Base-by-base conservation (phyloP, 768 basidiomycete genomes). In the Serendipita sp. region DNA sequence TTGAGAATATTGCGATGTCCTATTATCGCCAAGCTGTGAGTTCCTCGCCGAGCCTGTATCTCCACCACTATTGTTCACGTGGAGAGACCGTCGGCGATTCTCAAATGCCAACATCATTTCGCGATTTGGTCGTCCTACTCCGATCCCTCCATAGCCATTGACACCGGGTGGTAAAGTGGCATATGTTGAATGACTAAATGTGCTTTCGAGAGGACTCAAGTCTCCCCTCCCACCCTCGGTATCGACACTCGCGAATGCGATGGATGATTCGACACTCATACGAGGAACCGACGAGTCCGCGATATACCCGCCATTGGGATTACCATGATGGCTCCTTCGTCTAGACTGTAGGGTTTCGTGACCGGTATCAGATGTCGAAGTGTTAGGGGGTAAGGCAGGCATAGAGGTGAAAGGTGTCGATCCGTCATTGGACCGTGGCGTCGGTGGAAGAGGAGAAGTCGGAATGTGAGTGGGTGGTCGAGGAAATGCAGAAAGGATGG, bases 401-500 rank as follows among this genome's bases (percentile, higher is more conserved):
- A n/a, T 50, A 29, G 55, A 60, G n/a, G 55, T 4, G 34, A 60
- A 37, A 4, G 27, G 55, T 27, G 27, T 10, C 10, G 55, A 34
- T 23, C 55, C 8, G n/a, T 23, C 23, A 34, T 29, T 37, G 29
- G 55, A 60, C 18, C 27, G 27, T 10, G 55, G 55, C n/a, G 55
- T 60, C 10, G 16, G 55, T 37, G 55, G 55, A 34, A 60, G 55
- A 37, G 55, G 55, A 60, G 55, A 60, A 29, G 27, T 33, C 11
- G 55, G 55, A 29, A 60, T 60, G 55, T 60, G 55, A n/a, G 55
- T 60, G 8, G 55, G 55, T 2, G 55, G 55, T 60, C 55, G 55
- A 34, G 55, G 55, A 37, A 60, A 60, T 27, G 55, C 55, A 8
- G 55, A 60, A 33, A 60, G 55, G 55, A 60, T 16, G 23, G 55